These are phyloP conservation scores for Cardamine occulta DNA, from an alignment of 345 rosid genomes.

Conservation along the genomic window DNA sequence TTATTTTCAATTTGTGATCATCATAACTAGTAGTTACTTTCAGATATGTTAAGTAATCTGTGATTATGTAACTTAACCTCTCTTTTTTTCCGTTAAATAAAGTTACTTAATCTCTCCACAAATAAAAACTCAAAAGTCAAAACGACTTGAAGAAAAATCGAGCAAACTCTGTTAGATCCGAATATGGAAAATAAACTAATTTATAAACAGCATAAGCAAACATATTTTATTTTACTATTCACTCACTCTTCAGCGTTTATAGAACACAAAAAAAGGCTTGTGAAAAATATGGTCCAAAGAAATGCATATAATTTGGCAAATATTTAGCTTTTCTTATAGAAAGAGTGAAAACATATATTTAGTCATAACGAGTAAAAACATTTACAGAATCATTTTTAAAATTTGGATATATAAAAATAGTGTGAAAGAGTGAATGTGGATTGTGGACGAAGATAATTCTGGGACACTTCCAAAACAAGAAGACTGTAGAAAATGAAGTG, in stretches of 20 bases:
- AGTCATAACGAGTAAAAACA: slow-evolving; percentile 7
- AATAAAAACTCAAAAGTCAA: background rate
- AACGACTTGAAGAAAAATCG: background rate
- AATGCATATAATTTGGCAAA: slow-evolving; percentile 16
- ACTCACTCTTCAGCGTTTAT: slow-evolving; percentile 11
- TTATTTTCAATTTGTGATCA: background rate
- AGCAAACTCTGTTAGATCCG: background rate
- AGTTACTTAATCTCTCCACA: background rate
- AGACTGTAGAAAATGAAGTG: slow-evolving; percentile 41
- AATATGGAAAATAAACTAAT: background rate
- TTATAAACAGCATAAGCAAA: background rate
- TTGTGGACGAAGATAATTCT: slow-evolving; percentile 40
- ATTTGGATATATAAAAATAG: background rate
- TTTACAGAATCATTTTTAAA: background rate
- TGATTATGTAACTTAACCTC: background rate
- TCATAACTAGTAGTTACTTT: slow-evolving; percentile 16
- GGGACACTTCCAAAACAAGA: slow-evolving; percentile 43
- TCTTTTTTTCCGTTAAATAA: background rate
- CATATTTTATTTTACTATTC: background rate
- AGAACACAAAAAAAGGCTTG: background rate
- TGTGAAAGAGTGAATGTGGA: slow-evolving; percentile 28
- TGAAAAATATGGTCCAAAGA: slow-evolving; percentile 15
- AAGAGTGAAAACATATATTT: slow-evolving; percentile 5
- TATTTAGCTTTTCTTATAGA: background rate
- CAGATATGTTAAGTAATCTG: background rate